Evolutionary conservation across 2,329 filamentous ascomycete genomes (phyloP), one percentile per base, ranked within the genome.

Genomic region (Chaetomium strumarium): DNA sequence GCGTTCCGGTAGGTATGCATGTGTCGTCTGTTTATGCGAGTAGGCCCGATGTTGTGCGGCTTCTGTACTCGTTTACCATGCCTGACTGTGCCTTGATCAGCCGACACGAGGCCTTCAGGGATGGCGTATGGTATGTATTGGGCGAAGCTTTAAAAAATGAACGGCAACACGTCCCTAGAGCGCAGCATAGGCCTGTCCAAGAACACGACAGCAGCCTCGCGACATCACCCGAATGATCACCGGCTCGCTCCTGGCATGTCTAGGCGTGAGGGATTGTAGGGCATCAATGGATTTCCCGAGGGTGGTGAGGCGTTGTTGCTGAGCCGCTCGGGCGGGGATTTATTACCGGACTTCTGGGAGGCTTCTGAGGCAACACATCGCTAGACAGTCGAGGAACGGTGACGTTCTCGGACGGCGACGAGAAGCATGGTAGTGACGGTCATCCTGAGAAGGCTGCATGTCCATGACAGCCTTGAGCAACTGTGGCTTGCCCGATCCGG

Each of bases 261-360:
- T n/a, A 16, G n/a, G 19, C 34, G 14, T 11, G 42, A 24, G 10
- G 17, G 24, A 24, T 38, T 46, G n/a, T 10, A 16, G 36, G 19
- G 42, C 29, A 37, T 13, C 9, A 31, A 14, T 30, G 37, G 38
- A 19, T 14, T 4, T 16, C 20, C 37, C 42, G 20, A 20, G 36
- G 39, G 34, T 16, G 29, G 39, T 36, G 52, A 40, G 48, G 46
- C 41, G 34, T 31, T 33, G 12, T 42, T n/a, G n/a, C 24, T 11
- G 5, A 5, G 12, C 19, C n/a, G 17, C 31, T 37, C 5, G 12
- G 19, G 19, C 0, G 24, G 47, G 31, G 31, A 58, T 55, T 58
- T 53, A 53, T 58, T 58, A 58, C 55, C 55, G 20, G 29, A 16
- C 16, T 44, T 42, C 43, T 37, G 55, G 55, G 24, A 24, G 24